phyloP scores from a whole-genome alignment of 2,329 filamentous ascomycete genomes.

The Hortaea sp. region DNA sequence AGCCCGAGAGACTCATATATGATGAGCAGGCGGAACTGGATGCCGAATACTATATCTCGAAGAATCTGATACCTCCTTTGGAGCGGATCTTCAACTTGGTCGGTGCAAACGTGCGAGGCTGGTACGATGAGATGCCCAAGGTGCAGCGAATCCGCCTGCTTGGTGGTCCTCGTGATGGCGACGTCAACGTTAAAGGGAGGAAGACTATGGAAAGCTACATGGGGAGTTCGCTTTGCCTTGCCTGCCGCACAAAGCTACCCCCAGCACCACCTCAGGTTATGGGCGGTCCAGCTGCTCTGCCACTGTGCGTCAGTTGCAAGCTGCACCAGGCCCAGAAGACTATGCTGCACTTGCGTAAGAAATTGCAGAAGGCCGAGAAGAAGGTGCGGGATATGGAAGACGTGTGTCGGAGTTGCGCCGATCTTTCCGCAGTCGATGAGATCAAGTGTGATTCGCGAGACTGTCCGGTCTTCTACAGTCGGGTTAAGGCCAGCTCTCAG shows the following conservation, averaged over 20 bases:
- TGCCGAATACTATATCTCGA: slow-evolving; percentile 91
- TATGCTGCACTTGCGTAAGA: slow-evolving; percentile 52
- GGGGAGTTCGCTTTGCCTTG: slow-evolving; percentile 65
- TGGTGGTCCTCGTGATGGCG: slow-evolving; percentile 18
- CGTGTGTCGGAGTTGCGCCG: slow-evolving; percentile 73
- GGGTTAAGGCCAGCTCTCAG: slow-evolving; percentile 51
- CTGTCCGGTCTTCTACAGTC: slow-evolving; percentile 82
- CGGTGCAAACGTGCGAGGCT: slow-evolving; percentile 77
- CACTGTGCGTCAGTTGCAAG: slow-evolving; percentile 52
- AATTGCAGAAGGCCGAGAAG: slow-evolving; percentile 54
- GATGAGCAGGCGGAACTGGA: slow-evolving; percentile 75
- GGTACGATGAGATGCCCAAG: slow-evolving; percentile 97
- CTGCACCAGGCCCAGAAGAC: slow-evolving; percentile 45
- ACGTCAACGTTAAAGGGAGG: slow-evolving; percentile 20
- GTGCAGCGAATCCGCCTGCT: slow-evolving; percentile 63
- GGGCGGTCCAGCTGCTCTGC: slow-evolving; percentile 16
- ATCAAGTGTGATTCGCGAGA: slow-evolving; percentile 85
- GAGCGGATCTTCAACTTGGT: slow-evolving; percentile 96
- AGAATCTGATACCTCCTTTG: slow-evolving; percentile 88
- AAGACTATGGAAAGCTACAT: slow-evolving; percentile 93
- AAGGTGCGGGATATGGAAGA: slow-evolving; percentile 53
- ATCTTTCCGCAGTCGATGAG: slow-evolving; percentile 60
- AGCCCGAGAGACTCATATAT: slow-evolving; percentile 70
- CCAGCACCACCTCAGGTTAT: slow-evolving; percentile 20
- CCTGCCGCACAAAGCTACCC: slow-evolving; percentile 57